Base-by-base conservation (phyloP, 768 basidiomycete species). In the Amanita pallidorosea region DNA sequence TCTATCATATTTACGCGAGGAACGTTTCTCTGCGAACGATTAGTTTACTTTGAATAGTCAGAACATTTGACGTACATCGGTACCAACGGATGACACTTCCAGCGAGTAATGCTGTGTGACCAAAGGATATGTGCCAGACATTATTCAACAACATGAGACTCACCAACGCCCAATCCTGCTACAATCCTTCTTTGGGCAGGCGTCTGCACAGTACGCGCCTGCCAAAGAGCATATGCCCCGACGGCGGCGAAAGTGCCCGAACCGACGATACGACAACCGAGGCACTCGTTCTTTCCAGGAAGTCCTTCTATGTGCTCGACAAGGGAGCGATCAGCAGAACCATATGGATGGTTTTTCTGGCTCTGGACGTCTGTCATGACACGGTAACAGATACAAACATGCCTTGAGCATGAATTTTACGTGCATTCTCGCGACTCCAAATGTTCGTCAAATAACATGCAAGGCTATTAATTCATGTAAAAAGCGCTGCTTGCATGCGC, bases 181-280 rank as follows among this genome's bases (percentile, higher is more conserved):
- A 85, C 70, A 47, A 83, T 67, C 35, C 71, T 68, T 61, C 85
- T 87, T 51, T 83, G 83, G 23, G 71, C 59, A 4, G 71, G 63
- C 2, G 76, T 78, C 5, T 85, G 84, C 7, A 79, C 69, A 22
- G 73, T 70, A 43, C 85, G 79, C 23, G 83, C 75, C 68, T 77
- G 74, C 61, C 74, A 73, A 23, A 88, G 63, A 2, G 86, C 84
- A 60, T 88, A 87, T 22, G 80, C 54, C 5, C 87, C 85, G 4
- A 79, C 74, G 4, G 74, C 74, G 18, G 72, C 77, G 5, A 88
- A 72, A 2, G 81, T 78, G 27, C 69, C 79, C 0, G 83, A 76
- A 17, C 85, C 85, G 36, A 85, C 75, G 49, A 88, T 67, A 37
- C 77, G 76, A 61, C 87, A 88, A 1, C 81, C 72, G n/a, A 85